phyloP scores from a whole-genome alignment of 441 rosid genomes.

The Eugenia klotzschiana region DNA sequence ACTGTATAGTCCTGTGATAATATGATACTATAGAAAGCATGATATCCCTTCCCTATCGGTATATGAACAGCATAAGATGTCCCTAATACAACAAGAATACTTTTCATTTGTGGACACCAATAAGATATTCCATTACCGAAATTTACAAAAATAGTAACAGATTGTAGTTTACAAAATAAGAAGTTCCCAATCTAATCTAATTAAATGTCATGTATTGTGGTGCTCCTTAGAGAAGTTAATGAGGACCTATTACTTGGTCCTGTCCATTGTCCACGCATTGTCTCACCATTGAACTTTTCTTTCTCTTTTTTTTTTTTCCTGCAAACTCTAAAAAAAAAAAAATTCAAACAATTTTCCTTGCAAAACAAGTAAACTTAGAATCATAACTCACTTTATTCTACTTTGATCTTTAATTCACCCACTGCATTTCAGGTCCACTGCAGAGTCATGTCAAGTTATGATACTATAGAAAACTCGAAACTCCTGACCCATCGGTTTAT shows the following conservation, averaged over 20 bases:
- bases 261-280: neutral
- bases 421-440: neutral
- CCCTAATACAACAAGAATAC: neutral
- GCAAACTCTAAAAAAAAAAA: neutral
- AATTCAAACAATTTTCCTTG: neutral
- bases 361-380: neutral
- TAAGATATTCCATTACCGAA: neutral
- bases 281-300: neutral
- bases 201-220: neutral
- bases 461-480: neutral
- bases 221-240: neutral
- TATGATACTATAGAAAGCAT: neutral
- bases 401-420: neutral
- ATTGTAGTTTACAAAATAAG: neutral
- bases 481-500: neutral
- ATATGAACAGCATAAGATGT: neutral
- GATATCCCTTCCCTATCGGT: neutral
- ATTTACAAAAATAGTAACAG: neutral
- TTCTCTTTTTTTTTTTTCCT: neutral
- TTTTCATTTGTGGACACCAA: neutral
- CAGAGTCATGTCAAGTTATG: neutral
- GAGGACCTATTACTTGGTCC: neutral
- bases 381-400: neutral
- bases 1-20: neutral
- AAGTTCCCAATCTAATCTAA: neutral